A percentile compares a stretch with the other conserved stretches of the same genome.
phyloP scores from a whole-genome alignment of 305 asterid genomes.

The Fraxinus paxiana region DNA sequence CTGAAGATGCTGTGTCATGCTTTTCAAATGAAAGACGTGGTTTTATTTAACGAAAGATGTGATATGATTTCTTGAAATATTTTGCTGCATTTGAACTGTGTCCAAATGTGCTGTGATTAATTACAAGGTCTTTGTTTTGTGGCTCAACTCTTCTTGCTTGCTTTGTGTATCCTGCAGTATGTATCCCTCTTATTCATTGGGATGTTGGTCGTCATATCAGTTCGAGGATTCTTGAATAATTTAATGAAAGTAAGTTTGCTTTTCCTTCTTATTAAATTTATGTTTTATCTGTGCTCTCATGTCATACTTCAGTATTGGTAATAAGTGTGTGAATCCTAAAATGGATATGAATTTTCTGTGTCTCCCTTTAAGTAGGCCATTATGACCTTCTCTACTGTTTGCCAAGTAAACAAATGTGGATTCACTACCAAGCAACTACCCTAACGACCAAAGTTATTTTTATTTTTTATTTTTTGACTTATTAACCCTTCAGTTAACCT shows the following conservation, averaged over 20 bases:
- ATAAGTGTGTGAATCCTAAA: not conserved
- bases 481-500: not conserved
- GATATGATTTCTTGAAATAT: conserved; percentile 8
- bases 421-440: not conserved
- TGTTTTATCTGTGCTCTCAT: conserved; percentile 6
- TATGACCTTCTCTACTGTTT: not conserved
- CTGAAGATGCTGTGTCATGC: not conserved
- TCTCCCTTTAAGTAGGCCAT: conserved; percentile 2
- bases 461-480: not conserved
- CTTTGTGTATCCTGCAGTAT: conserved; percentile 50
- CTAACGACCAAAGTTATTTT: not conserved
- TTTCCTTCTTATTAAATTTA: not conserved
- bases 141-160: not conserved
- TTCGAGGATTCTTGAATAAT: conserved; percentile 84
- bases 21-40: conserved; percentile 2
- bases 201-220: conserved; percentile 86
- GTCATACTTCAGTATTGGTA: not conserved
- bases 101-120: not conserved
- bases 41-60: not conserved
- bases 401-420: not conserved
- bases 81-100: not conserved
- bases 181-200: conserved; percentile 91
- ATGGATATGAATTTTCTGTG: not conserved
- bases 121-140: not conserved
- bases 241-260: conserved; percentile 71